Evolutionary conservation across 208 protist species (phyloP).

Genomic region (Herpetomonas samuelpessoai): DNA sequence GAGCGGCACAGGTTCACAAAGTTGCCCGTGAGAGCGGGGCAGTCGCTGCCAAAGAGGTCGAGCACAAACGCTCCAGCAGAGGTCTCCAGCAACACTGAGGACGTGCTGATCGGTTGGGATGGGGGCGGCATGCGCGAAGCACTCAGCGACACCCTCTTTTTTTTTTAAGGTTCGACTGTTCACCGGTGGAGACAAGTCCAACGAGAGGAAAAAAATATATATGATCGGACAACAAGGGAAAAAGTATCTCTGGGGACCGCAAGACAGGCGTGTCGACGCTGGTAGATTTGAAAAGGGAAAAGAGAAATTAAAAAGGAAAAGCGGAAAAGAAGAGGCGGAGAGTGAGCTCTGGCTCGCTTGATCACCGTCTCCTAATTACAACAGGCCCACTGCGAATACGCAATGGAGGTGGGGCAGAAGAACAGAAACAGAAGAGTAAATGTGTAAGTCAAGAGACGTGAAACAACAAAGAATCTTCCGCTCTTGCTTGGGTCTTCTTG

Average conservation of each 20-base stretch:
- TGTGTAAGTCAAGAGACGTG: too few relatives aligned
- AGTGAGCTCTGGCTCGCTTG: background rate
- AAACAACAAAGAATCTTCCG: too few relatives aligned
- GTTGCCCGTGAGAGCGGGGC: conserved; percentile 47
- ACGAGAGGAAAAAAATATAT: conserved; percentile 2
- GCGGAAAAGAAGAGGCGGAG: conserved; percentile 1
- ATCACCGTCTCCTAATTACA: conserved; percentile 4
- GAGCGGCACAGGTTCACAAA: conserved; percentile 67
- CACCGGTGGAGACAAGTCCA: conserved; percentile 11
- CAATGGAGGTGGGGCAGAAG: background rate
- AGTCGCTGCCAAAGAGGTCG: conserved; percentile 69
- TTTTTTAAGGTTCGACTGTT: too few relatives aligned
- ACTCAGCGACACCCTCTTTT: too few relatives aligned
- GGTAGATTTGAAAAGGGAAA: background rate
- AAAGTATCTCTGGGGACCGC: conserved; percentile 7
- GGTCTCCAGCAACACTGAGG: conserved; percentile 59
- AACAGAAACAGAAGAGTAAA: background rate
- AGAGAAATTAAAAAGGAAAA: conserved; percentile 2
- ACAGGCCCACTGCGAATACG: background rate
- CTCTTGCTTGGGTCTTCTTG: too few relatives aligned
- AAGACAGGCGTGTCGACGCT: background rate
- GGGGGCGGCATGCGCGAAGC: too few relatives aligned
- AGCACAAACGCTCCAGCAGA: conserved; percentile 55
- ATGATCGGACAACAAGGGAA: conserved; percentile 1
- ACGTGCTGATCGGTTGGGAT: conserved; percentile 6